phyloP scores from a whole-genome alignment of 106 monocot genomes.

The Dioscorea alata region DNA sequence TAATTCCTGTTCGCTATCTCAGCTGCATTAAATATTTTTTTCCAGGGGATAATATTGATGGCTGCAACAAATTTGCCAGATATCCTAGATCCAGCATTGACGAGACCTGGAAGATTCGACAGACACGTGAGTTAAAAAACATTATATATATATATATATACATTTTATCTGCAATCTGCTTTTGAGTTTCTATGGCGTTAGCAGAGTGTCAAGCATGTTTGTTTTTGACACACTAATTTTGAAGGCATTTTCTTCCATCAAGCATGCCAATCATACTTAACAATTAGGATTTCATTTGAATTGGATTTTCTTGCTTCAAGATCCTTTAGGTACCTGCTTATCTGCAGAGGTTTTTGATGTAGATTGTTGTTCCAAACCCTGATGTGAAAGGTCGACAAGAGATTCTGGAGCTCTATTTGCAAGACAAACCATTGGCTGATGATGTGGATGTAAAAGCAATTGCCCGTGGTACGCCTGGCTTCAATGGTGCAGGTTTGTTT shows the following conservation, averaged over 20 bases:
- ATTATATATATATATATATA: slow-evolving; percentile 5
- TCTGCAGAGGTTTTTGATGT: slow-evolving; percentile 5
- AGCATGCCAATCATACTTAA: too few species aligned
- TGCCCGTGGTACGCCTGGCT: slow-evolving; percentile 96
- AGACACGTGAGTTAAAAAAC: slow-evolving; percentile 70
- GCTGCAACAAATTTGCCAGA: slow-evolving; percentile 99
- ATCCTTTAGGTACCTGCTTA: background rate
- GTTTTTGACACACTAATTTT: too few species aligned
- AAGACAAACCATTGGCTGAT: slow-evolving; percentile 80
- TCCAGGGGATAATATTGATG: slow-evolving; percentile 95
- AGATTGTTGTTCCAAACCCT: slow-evolving; percentile 98
- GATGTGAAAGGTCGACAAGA: slow-evolving; percentile 90
- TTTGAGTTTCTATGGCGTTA: too few species aligned
- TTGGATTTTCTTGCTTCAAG: slow-evolving; percentile 2
- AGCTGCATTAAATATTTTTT: slow-evolving; percentile 8
- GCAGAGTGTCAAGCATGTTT: too few species aligned
- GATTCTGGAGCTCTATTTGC: slow-evolving; percentile 89
- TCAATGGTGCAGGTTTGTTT: slow-evolving; percentile 87
- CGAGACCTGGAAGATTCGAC: slow-evolving; percentile 99
- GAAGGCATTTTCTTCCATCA: too few species aligned
- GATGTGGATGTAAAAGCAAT: slow-evolving; percentile 86
- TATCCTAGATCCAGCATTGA: slow-evolving; percentile 97
- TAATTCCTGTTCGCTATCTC: background rate
- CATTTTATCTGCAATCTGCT: background rate
- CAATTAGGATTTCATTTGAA: background rate